phyloP scores from a whole-genome alignment of 1,284 basidiomycete genomes.

The Trametes polyzona region DNA sequence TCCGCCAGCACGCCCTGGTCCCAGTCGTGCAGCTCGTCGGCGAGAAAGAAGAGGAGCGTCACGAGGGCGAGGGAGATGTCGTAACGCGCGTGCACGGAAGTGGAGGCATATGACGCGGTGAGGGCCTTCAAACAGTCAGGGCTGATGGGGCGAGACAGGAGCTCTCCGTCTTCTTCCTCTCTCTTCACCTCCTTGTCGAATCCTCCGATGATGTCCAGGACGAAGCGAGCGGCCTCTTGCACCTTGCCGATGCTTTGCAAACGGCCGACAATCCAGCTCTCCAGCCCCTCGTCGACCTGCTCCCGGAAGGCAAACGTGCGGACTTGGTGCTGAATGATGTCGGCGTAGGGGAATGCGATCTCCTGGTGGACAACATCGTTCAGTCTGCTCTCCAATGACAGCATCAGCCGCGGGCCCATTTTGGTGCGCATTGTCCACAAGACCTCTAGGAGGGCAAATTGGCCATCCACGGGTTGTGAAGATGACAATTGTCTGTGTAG shows the following conservation, averaged over 20 bases:
- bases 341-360: conserved; percentile 71
- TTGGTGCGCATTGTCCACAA: conserved; percentile 63
- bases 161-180: conserved; percentile 68
- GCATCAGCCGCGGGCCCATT: conserved; percentile 58
- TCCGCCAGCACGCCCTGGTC: conserved; percentile 70
- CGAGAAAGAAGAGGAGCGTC: conserved; percentile 72
- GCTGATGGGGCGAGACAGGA: conserved; percentile 53
- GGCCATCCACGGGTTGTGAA: conserved; percentile 43
- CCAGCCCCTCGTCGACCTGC: conserved; percentile 58
- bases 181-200: conserved; percentile 72
- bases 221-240: conserved; percentile 55
- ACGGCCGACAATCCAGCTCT: conserved; percentile 61
- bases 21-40: conserved; percentile 62
- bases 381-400: conserved; percentile 59
- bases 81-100: conserved; percentile 71
- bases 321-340: conserved; percentile 72
- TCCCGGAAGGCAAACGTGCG: conserved; percentile 54
- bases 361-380: conserved; percentile 73
- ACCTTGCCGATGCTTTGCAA: conserved; percentile 60
- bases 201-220: conserved; percentile 69
- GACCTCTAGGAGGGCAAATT: conserved; percentile 58
- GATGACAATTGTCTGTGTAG: conserved; percentile 52
- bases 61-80: conserved; percentile 69
- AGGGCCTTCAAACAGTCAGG: conserved; percentile 67
- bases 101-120: conserved; percentile 61